Base-by-base conservation (phyloP, 2,329 filamentous ascomycete genomes). In the Trichoderma afroharzianum region DNA sequence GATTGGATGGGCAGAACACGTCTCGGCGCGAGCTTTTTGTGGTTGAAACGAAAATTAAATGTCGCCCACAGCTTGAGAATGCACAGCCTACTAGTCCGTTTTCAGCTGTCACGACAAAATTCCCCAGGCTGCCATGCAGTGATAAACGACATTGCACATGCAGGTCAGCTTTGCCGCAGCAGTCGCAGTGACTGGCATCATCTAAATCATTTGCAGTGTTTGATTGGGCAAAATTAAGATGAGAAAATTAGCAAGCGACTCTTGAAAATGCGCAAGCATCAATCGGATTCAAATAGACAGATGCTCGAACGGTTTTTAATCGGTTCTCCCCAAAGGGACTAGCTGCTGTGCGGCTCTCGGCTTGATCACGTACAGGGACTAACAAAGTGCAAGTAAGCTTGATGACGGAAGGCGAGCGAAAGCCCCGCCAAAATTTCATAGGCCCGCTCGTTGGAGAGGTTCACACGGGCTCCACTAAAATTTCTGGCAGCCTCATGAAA, bases 401-500 rank as follows among this genome's bases (percentile, higher is more conserved):
- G 68, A 63, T 63, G 39, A 63, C 53, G 63, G 63, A 62, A 62
- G 24, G 47, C 28, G 36, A 36, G 57, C 36, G 21, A 28, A 15
- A 15, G 59, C 59, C 63, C 63, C 50, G n/a, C 63, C 53, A 57
- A 58, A 39, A 39, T 21, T 30, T 57, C 7, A 39, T n/a, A 58
- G 33, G 61, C 61, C 61, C 12, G 9, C 26, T 58, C 14, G 53
- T 43, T 58, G 9, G 61, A 71, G 28, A 71, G 33, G 26, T 53
- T 32, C 24, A 47, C 21, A 58, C 26, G 12, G 32, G 71, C 72
- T 72, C 76, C 76, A 63, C 76, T 76, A 76, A 77, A 75, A 75
- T 72, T 75, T 74, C 55, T 61, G 47, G 64, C 71, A 72, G 75
- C 72, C 74, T 75, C 76, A 70, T 72, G 66, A 76, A 76, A 76